Conservation (phyloP, 1,139 yeast species). For the Pichia sp. region DNA sequence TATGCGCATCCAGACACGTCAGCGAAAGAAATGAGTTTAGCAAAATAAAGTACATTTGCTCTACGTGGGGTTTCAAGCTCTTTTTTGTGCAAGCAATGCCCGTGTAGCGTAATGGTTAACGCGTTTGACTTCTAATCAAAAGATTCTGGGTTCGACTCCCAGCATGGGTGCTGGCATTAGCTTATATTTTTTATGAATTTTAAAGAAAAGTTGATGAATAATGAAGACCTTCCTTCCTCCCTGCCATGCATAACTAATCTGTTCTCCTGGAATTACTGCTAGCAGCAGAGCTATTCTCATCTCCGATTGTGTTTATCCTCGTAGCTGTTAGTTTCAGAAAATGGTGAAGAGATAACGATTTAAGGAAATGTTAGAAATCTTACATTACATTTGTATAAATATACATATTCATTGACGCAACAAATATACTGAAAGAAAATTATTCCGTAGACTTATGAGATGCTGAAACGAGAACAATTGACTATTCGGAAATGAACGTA, state of each 20-base stretch:
- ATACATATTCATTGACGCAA: constrained; percentile 2
- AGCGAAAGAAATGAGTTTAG: too few species aligned
- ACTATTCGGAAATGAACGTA: neutral
- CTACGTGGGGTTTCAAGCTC: too few species aligned
- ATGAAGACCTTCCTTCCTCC: too few species aligned
- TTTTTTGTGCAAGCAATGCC: constrained; percentile 16
- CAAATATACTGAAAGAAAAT: neutral
- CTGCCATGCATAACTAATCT: too few species aligned
- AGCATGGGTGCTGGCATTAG: constrained; percentile 24
- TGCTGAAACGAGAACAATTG: neutral
- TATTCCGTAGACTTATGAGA: neutral
- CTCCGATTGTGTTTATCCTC: neutral
- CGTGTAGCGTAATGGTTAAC: constrained; percentile 26
- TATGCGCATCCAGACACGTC: too few species aligned
- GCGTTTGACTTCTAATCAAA: constrained; percentile 25
- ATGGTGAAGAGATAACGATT: neutral
- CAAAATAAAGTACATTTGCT: too few species aligned
- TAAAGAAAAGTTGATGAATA: too few species aligned
- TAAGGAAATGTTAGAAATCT: constrained; percentile 4
- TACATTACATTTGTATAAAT: neutral
- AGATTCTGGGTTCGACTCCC: constrained; percentile 26
- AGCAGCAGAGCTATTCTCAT: too few species aligned
- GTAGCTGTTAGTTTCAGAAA: neutral
- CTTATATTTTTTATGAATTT: constrained; percentile 13
- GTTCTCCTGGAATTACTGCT: neutral